Conservation (phyloP, 371 early-diverging fungal species). For the Mortierella sp. region DNA sequence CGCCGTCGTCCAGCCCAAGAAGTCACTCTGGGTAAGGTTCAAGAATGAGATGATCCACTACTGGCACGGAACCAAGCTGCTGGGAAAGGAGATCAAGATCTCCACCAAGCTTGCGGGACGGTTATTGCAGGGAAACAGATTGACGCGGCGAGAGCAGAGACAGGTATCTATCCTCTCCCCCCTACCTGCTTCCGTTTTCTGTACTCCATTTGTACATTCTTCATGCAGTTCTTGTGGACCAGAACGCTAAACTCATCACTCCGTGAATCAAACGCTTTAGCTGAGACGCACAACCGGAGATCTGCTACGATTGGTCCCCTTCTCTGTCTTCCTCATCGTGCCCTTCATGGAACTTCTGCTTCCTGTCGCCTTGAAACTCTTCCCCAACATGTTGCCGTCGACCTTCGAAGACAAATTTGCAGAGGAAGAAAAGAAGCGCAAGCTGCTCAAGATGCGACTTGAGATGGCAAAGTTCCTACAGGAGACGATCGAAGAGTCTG, state of each 20-base stretch:
- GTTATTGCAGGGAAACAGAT: constrained; percentile 78
- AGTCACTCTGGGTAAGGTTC: constrained; percentile 80
- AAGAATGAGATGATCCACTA: constrained; percentile 94
- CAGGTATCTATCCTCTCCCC: too few relatives aligned
- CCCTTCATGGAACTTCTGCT: constrained; percentile 96
- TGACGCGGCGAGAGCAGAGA: constrained; percentile 91
- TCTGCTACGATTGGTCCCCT: constrained; percentile 90
- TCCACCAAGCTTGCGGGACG: constrained; percentile 85
- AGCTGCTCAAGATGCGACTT: constrained; percentile 88
- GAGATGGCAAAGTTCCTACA: constrained; percentile 95
- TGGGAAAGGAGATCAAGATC: constrained; percentile 90
- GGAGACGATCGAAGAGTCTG: constrained; percentile 93
- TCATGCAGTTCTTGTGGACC: too few relatives aligned
- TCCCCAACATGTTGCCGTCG: constrained; percentile 97
- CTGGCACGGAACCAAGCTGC: constrained; percentile 95
- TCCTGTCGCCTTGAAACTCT: constrained; percentile 92
- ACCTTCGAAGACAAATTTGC: constrained; percentile 94
- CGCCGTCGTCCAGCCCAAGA: constrained; percentile 63
- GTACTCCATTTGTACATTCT: too few relatives aligned
- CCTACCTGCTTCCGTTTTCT: too few relatives aligned
- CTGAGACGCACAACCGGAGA: constrained; percentile 90
- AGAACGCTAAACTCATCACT: too few relatives aligned
- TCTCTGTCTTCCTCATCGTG: constrained; percentile 90
- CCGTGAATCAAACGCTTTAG: too few relatives aligned
- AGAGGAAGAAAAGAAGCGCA: constrained; percentile 93